Percentiles rank a stretch among this genome's conserved stretches.
phyloP scores from a whole-genome alignment of 2,329 filamentous ascomycete species.

The Chlorencoelia australis region DNA sequence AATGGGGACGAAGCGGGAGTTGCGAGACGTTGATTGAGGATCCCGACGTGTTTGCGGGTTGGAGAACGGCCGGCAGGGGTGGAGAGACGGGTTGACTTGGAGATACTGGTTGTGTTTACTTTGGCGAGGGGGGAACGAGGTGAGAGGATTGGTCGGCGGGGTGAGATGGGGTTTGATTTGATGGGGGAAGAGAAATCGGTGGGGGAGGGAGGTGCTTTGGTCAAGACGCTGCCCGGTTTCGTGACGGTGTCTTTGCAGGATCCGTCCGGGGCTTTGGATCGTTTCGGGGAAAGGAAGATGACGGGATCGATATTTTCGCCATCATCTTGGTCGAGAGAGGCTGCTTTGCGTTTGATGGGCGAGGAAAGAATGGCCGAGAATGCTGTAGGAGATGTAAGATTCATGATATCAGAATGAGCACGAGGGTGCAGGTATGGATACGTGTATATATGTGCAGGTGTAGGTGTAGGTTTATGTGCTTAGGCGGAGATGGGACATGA shows the following conservation, averaged over 20 bases:
- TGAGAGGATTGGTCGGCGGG: constrained; percentile 34
- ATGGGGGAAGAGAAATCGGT: constrained; percentile 18
- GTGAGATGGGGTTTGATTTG: constrained; percentile 12
- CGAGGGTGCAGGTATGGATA: too few species aligned
- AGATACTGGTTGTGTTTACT: constrained; percentile 32
- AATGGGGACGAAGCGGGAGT: constrained; percentile 43
- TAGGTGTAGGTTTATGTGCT: too few species aligned
- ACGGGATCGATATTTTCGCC: constrained; percentile 52
- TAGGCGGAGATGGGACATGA: background rate
- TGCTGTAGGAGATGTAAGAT: constrained; percentile 16
- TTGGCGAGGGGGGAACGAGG: constrained; percentile 42
- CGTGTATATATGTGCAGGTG: too few species aligned
- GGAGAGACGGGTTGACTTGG: constrained; percentile 44
- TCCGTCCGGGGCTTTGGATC: constrained; percentile 24
- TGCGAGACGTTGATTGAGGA: constrained; percentile 54
- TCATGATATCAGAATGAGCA: constrained; percentile 10
- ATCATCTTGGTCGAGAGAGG: constrained; percentile 39
- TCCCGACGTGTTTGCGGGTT: constrained; percentile 59
- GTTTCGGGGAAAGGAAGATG: constrained; percentile 41
- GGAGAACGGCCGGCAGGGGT: constrained; percentile 77
- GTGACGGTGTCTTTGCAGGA: background rate
- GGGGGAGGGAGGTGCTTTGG: constrained; percentile 25
- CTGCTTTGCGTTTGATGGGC: constrained; percentile 48
- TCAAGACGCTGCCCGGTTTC: constrained; percentile 17
- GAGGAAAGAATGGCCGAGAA: constrained; percentile 6